phyloP scores from a whole-genome alignment of 2,329 filamentous ascomycete species.

The Fusarium denticulatum region DNA sequence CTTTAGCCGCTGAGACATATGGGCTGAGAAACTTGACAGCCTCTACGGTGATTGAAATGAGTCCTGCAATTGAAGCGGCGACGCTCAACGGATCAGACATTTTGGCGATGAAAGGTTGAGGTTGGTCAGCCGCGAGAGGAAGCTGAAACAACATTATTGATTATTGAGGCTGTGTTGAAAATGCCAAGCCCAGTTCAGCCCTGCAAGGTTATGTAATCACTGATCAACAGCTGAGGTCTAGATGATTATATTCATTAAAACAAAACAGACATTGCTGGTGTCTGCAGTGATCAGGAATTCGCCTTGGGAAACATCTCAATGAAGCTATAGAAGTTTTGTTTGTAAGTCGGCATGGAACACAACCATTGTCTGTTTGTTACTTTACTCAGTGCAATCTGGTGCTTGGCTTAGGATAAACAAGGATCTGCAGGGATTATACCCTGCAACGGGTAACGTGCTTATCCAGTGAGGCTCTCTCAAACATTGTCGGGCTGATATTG shows the following conservation, averaged over 20 bases:
- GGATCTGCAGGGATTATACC: background rate
- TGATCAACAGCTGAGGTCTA: fast-evolving
- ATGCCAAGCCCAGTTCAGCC: background rate
- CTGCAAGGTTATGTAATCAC: background rate
- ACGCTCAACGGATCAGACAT: slow-evolving; percentile 13
- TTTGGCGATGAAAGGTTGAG: fast-evolving
- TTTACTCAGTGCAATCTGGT: background rate
- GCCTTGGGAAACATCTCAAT: fast-evolving
- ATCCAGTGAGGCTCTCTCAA: background rate
- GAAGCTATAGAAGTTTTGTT: fast-evolving
- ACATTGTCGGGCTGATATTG: background rate
- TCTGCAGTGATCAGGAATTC: fast-evolving
- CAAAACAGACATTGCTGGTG: no score
- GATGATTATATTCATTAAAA: no score
- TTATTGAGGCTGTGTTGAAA: background rate
- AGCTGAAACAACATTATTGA: background rate
- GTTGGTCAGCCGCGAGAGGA: background rate
- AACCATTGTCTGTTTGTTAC: background rate
- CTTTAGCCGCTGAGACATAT: slow-evolving; percentile 17
- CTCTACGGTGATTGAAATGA: background rate
- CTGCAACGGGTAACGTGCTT: background rate
- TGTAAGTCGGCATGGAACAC: fast-evolving
- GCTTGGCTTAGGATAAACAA: background rate
- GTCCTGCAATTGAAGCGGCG: slow-evolving; percentile 19
- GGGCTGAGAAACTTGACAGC: slow-evolving; percentile 1